These are phyloP conservation scores for Fistulifera pelliculosa DNA, from an alignment of 108 stramenopile genomes.

Conservation along the genomic window DNA sequence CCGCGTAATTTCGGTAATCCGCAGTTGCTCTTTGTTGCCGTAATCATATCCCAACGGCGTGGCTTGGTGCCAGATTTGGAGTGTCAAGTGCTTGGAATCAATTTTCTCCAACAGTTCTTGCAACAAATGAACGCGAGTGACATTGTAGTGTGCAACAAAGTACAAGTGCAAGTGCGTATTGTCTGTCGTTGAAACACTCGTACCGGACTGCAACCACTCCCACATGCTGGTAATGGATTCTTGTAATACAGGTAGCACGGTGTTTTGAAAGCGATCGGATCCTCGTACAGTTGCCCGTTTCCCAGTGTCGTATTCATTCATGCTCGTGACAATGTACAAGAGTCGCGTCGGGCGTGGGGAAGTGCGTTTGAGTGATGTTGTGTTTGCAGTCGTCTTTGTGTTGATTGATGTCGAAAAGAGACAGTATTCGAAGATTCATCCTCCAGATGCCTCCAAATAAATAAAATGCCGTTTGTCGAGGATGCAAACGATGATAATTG, in stretches of 20 bases:
- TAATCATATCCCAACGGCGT: slow-evolving; percentile 6
- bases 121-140: not conserved
- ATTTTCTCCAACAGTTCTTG: not conserved
- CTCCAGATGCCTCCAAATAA: too few relatives aligned
- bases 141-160: not conserved
- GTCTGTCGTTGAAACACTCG: not conserved
- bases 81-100: not conserved
- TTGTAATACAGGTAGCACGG: slow-evolving; percentile 40
- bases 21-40: not conserved
- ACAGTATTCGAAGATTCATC: too few relatives aligned
- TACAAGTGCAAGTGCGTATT: not conserved
- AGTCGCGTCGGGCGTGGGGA: not conserved
- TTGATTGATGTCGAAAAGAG: too few relatives aligned
- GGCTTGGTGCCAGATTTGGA: slow-evolving; percentile 1
- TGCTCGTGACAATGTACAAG: slow-evolving; percentile 52
- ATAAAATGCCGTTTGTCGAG: too few relatives aligned
- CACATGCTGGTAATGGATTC: slow-evolving; percentile 2
- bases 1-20: slow-evolving; percentile 24
- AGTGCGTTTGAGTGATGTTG: too few relatives aligned
- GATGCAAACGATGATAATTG: too few relatives aligned
- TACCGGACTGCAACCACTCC: not conserved
- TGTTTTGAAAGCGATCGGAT: slow-evolving; percentile 44
- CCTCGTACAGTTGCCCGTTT: slow-evolving; percentile 35
- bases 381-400: too few relatives aligned
- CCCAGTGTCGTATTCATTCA: slow-evolving; percentile 53